Base-by-base conservation (phyloP, 2,329 filamentous ascomycete genomes). In the Sporothrix curviconia region DNA sequence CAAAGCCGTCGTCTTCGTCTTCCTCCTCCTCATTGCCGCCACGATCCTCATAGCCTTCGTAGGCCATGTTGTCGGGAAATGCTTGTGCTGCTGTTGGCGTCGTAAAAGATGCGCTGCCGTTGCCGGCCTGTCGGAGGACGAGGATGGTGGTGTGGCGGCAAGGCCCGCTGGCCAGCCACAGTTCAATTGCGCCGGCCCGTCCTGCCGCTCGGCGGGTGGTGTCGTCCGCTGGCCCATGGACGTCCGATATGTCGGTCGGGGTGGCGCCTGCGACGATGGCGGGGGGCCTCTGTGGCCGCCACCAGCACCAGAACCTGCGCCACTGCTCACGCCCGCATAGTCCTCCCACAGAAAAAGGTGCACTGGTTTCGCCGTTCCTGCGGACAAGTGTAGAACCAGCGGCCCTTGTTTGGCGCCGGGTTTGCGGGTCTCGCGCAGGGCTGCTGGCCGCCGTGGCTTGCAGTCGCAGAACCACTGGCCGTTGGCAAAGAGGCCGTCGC, bases 281-380 rank as follows among this genome's bases (percentile, higher is more conserved):
- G 36, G 19, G 1, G 22, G 25, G 7, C 15, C 34, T 25, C 5
- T 30, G 19, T n/a, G n/a, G n/a, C n/a, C n/a, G n/a, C 39, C 11
- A 44, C 43, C 19, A 19, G 44, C 37, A 8, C n/a, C 14, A 15
- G 24, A 11, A 32, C 19, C 42, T 49, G 25, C 24, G 32, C 39
- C 53, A 4, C 46, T 49, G 4, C 68, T 67, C 19, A 60, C 54
- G 34, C 63, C 60, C 9, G 75, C 74, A 1, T 68, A 66, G 7
- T 77, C 71, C n/a, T 69, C 67, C 71, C 72, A 79, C 22, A 78
- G 62, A 58, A 77, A 79, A 79, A 76, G 7, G 64, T 55, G 64
- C 77, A 79, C 47, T 68, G 66, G 7, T 55, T 39, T 1, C 59
- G 57, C 7, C 67, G 66, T 7, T 65, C 64, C n/a, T 63, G 58